A percentile compares a stretch with the other conserved stretches of the same genome.
These are phyloP conservation scores for Calophaca sinica DNA, from an alignment of 306 rosid genomes.

Conservation along the genomic window DNA sequence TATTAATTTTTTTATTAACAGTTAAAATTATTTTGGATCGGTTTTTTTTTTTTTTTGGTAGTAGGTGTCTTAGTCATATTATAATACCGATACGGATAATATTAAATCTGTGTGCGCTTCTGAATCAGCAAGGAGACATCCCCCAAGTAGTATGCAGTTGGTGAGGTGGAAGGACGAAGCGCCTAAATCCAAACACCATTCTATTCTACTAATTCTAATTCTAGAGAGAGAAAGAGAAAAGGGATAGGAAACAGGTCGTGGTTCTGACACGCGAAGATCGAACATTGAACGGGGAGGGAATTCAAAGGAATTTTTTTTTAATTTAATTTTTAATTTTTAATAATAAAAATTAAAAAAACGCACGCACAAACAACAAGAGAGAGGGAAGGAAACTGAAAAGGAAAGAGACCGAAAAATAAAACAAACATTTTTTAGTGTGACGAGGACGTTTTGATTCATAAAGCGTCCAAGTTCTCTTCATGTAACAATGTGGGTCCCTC, in stretches of 20 bases:
- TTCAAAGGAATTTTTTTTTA: slow-evolving; percentile 3
- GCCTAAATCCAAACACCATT: neutral
- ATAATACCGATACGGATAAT: no score
- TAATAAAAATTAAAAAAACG: no score
- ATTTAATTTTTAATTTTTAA: neutral
- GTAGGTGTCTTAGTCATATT: no score
- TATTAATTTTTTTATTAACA: no score
- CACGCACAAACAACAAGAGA: neutral
- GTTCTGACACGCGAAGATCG: slow-evolving; percentile 54
- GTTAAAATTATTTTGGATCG: no score
- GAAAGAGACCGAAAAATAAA: slow-evolving; percentile 44
- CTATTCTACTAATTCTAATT: neutral
- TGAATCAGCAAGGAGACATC: neutral
- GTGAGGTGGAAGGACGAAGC: neutral
- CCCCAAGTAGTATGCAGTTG: neutral
- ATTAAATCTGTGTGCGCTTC: slow-evolving; percentile 5
- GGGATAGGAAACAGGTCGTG: slow-evolving; percentile 25
- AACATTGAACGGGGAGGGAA: slow-evolving; percentile 55
- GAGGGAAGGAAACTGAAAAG: slow-evolving; percentile 29
- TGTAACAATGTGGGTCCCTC: slow-evolving; percentile 67
- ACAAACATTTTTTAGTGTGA: slow-evolving; percentile 65
- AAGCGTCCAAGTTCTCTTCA: slow-evolving; percentile 99
- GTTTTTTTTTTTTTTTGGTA: no score
- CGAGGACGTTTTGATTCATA: slow-evolving; percentile 64
- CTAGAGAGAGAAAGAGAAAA: neutral